These are phyloP conservation scores for Xylaria multiplex DNA, from an alignment of 2,329 filamentous ascomycete genomes.

Conservation along the genomic window DNA sequence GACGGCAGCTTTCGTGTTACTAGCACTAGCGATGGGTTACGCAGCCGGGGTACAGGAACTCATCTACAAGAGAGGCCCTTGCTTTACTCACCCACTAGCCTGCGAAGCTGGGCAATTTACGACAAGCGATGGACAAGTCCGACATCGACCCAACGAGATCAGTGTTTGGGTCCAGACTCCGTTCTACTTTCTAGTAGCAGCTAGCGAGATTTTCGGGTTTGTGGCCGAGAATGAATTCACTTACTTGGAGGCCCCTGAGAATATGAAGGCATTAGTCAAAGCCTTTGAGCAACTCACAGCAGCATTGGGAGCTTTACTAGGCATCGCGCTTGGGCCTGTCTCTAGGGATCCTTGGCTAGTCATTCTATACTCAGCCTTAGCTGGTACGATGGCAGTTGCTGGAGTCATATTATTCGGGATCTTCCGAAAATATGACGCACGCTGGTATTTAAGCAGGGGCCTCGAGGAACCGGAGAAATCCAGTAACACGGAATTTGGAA, in stretches of 20 bases:
- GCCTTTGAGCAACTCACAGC: conserved; percentile 23
- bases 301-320: conserved; percentile 24
- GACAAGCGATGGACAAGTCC: too few relatives aligned
- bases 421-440: too few relatives aligned
- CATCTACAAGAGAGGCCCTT: too few relatives aligned
- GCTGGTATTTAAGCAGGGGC: too few relatives aligned
- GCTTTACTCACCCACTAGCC: too few relatives aligned
- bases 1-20: too few relatives aligned
- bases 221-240: conserved; percentile 32
- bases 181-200: conserved; percentile 47
- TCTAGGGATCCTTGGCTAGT: conserved; percentile 32
- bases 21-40: too few relatives aligned
- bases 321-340: conserved; percentile 29
- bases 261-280: conserved; percentile 29
- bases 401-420: not conserved
- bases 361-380: conserved; percentile 25
- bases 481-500: too few relatives aligned
- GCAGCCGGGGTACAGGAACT: too few relatives aligned
- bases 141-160: conserved; percentile 45
- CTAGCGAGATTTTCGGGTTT: conserved; percentile 32
- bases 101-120: too few relatives aligned
- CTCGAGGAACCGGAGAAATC: too few relatives aligned
- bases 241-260: conserved; percentile 30
- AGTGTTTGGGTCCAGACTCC: conserved; percentile 55
- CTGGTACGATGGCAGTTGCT: conserved; percentile 13